These are phyloP conservation scores for Russula compacta DNA, from an alignment of 768 basidiomycete genomes.

Conservation along the genomic window DNA sequence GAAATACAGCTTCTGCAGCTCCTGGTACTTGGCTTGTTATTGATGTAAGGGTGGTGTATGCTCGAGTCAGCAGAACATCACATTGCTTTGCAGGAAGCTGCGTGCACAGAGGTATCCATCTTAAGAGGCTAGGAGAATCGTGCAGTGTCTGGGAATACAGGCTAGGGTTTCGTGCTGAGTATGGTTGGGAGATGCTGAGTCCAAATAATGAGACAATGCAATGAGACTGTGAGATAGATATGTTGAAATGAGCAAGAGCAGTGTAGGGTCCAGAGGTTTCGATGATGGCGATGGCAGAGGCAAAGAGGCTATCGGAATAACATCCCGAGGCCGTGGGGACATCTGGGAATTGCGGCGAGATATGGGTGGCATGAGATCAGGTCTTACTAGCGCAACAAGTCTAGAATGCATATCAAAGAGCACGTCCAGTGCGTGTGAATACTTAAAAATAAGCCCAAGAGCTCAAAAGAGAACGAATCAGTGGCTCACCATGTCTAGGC, in stretches of 20 bases:
- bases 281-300: slow-evolving; percentile 32
- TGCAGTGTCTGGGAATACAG: slow-evolving; percentile 29
- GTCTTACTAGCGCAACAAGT: slow-evolving; percentile 28
- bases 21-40: slow-evolving; percentile 13
- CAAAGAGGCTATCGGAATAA: slow-evolving; percentile 31
- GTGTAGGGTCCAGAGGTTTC: slow-evolving; percentile 23
- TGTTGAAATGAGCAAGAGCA: slow-evolving; percentile 49
- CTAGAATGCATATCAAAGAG: slow-evolving; percentile 40
- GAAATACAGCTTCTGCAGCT: slow-evolving; percentile 26
- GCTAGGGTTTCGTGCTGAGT: slow-evolving; percentile 8
- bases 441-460: slow-evolving; percentile 30
- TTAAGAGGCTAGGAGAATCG: slow-evolving; percentile 33
- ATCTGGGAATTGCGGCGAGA: slow-evolving; percentile 12
- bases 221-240: slow-evolving; percentile 50
- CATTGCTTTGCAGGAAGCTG: slow-evolving; percentile 42
- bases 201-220: slow-evolving; percentile 28
- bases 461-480: not conserved
- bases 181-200: slow-evolving; percentile 15
- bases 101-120: slow-evolving; percentile 43
- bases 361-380: not conserved
- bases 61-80: slow-evolving; percentile 50
- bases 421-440: slow-evolving; percentile 38
- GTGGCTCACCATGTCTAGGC: slow-evolving; percentile 59
- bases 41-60: slow-evolving; percentile 45
- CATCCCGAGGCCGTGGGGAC: slow-evolving; percentile 8